Percentiles rank a stretch among this genome's conserved stretches.
Conservation (phyloP, 2,329 filamentous ascomycete genomes). For the Colletotrichum destructivum region DNA sequence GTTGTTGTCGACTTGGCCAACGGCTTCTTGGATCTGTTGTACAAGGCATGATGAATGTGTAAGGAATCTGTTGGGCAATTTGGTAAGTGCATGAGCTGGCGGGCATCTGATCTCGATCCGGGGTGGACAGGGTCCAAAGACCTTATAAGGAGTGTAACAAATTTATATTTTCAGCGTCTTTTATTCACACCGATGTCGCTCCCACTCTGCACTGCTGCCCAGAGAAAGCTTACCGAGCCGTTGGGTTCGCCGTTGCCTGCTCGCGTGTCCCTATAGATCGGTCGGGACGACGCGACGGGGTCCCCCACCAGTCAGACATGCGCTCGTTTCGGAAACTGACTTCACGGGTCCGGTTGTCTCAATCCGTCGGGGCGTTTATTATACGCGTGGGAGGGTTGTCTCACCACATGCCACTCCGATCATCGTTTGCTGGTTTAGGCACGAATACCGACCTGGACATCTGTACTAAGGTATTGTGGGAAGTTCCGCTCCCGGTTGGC, state of each 20-base stretch:
- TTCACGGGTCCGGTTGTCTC: background rate
- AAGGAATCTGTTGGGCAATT: conserved; percentile 1
- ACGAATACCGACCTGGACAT: background rate
- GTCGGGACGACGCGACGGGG: background rate
- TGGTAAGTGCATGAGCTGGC: conserved; percentile 36
- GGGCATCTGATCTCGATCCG: conserved; percentile 34
- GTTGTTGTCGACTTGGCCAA: conserved; percentile 91
- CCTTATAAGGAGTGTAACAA: conserved; percentile 24
- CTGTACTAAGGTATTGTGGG: background rate
- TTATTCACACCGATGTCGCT: conserved; percentile 9
- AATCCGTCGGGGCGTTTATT: background rate
- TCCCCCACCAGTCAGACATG: conserved; percentile 28
- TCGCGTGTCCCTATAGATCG: background rate
- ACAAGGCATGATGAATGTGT: conserved; percentile 75
- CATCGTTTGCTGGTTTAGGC: background rate
- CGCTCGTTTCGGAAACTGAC: background rate
- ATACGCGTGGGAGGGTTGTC: background rate
- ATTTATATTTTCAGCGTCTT: conserved; percentile 19
- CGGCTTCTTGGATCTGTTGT: conserved; percentile 93
- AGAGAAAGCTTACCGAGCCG: background rate
- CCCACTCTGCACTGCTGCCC: background rate
- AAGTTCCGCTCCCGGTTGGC: background rate
- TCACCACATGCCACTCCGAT: conserved; percentile 21
- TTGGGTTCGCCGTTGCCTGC: background rate
- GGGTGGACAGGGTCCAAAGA: conserved; percentile 12